Evolutionary conservation across 2,329 filamentous ascomycete species (phyloP), one percentile per base, ranked within the genome.

Genomic region (Colletotrichum higginsianum): DNA sequence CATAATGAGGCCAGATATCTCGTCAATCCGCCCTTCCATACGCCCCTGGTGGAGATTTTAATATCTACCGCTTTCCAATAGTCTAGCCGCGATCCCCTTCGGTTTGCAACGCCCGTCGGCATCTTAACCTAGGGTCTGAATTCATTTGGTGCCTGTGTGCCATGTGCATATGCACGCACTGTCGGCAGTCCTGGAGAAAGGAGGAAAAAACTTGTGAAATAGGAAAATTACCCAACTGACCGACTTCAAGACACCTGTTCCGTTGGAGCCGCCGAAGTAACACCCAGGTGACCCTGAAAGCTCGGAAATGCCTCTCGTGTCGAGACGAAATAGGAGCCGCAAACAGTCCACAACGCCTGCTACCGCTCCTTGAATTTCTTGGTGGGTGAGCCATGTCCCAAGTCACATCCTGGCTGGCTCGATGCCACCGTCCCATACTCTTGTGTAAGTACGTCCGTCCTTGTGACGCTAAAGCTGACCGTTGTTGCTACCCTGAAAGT

Each of bases 1-100:
- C 69, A 72, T 72, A 55, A 72, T 72, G 66, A 69, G 69, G 52
- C 66, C 42, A 72, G 69, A 60, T 64, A 55, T 68, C 69, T 64
- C 58, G 65, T 69, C 60, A 56, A 55, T 40, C 16, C 55, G 40
- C 26, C 52, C 65, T 64, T 18, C 18, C n/a, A 49, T 16, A 47
- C 15, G 44, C 60, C 56, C 16, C 16, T 6, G 44, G 69, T 61
- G 66, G 65, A n/a, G 69, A 44, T 55, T 53, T 21, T 49, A 50
- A 64, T 60, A 55, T 56, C 44, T 44, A 23, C 38, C 23, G 60
- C 40, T 61, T 61, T 40, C 63, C 63, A 71, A 71, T 67, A 21
- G 60, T 61, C 47, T 67, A 61, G 46, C 38, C 15, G 13, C 63
- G 56, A 61, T 71, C 67, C 58, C 26, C 30, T 40, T 53, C 40